A percentile compares a stretch with the other conserved stretches of the same genome.
phyloP scores from a whole-genome alignment of 495 filamentous ascomycete genomes.

The Astrocystis sublimbata region DNA sequence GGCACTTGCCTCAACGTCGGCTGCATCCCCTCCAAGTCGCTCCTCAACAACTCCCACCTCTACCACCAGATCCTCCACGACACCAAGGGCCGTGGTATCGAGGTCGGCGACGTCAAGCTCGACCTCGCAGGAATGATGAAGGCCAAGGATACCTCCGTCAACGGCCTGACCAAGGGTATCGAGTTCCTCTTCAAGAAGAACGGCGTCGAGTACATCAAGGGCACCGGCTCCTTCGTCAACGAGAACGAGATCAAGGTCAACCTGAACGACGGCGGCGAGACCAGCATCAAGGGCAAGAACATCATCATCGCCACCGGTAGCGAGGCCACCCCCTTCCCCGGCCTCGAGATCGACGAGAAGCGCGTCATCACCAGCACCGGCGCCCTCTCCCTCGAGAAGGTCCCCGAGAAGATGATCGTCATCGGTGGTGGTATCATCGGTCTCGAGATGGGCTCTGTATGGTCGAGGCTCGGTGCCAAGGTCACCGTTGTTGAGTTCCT shows the following conservation, averaged over 20 bases:
- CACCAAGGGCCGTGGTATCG: conserved; percentile 93
- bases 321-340: conserved; percentile 94
- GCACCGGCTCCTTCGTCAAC: conserved; percentile 80
- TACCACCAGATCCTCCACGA: conserved; percentile 98
- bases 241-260: conserved; percentile 91
- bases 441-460: conserved; percentile 98
- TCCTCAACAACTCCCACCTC: conserved; percentile 98
- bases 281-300: conserved; percentile 83
- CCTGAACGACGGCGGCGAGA: conserved; percentile 86
- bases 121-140: conserved; percentile 96
- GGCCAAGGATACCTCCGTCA: conserved; percentile 91
- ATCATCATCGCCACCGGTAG: conserved; percentile 95
- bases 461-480: conserved; percentile 88
- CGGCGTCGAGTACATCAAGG: conserved; percentile 94
- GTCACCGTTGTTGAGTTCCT: conserved; percentile 98
- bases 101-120: conserved; percentile 91
- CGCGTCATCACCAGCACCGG: conserved; percentile 95
- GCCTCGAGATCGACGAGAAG: conserved; percentile 94
- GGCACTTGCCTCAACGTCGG: conserved; percentile 99
- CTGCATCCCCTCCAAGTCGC: conserved; percentile 98
- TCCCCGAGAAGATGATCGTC: conserved; percentile 96
- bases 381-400: conserved; percentile 81
- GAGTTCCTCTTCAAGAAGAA: conserved; percentile 99
- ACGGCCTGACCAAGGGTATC: conserved; percentile 90
- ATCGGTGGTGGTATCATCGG: conserved; percentile 99